Evolutionary conservation across 192 early-diverging fungal species (phyloP), one percentile per base, ranked within the genome.

Genomic region (Backusella morwellensis): DNA sequence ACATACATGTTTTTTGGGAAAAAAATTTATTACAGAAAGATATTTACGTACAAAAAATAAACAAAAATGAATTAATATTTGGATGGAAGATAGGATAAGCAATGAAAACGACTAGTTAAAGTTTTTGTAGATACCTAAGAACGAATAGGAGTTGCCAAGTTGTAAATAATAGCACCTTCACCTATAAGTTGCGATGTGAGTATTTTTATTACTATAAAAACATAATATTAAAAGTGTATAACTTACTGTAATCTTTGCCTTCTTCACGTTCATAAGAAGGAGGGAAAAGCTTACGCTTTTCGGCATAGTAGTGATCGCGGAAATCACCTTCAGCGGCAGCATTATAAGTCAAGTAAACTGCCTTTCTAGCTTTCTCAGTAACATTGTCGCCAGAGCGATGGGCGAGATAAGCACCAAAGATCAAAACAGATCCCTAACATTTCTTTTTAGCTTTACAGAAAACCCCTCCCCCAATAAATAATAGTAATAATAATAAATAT

Each of bases 391-490:
- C 86, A 4, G 87, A 88, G 36, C 78, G 83, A 74, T 91, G 88
- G 5, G 88, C 88, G n/a, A 91, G 75, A 59, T 89, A 89, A n/a
- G 87, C 87, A 67, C 88, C 88, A 87, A 91, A 91, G 23, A 91
- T 76, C 70, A 89, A 80, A 3, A 89, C 71, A n/a, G 87, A 88
- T 19, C 90, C 90, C 76, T 81, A 66, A 21, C 3, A 26, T 63
- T 2, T 26, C 11, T 63, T 63, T 59, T 63, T 63, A 63, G 56
- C 12, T 26, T 29, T 63, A 14, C 17, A 75, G 29, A 14, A 59
- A 35, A 2, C 15, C 14, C 21, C 5, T 14, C 15, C 21, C 5
- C 1, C 38, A 36, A 41, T 32, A 54, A 50, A 66, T 14, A 38
- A 17, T 4, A 21, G 7, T 38, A 32, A 44, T 29, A 29, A 29